Base-by-base conservation (phyloP, 768 basidiomycete species). In the Rhodotorula babjevae region DNA sequence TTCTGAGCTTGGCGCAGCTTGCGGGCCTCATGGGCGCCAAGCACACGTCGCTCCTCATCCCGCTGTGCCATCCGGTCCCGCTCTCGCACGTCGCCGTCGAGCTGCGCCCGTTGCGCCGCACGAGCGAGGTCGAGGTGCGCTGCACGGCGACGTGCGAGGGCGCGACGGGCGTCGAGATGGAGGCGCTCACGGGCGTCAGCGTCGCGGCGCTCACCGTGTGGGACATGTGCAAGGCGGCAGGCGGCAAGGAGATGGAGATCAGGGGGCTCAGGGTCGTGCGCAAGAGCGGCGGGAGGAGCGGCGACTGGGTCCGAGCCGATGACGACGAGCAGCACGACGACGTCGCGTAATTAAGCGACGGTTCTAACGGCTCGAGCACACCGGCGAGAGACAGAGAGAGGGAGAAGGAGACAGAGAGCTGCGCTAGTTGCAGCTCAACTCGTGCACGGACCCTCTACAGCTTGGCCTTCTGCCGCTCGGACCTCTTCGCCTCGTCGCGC, bases 171-270 rank as follows among this genome's bases (percentile, higher is more conserved):
- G 90, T 93, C 29, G 91, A 93, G 83, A 93, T 97, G 90, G 94
- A 96, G 82, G 93, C 92, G 33, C 80, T 94, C 67, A 90, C 88
- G n/a, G 89, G 88, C 33, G 92, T 91, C 16, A 87, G 87, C 2
- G 83, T 90, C 44, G 88, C 88, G 11, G 84, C 91, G 46, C 82
- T 94, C 65, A 91, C 91, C 2, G 87, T 93, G 23, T 95, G 92
- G 90, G 92, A 93, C 79, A 93, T 95, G 92, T 85, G 93, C 44
- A 93, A 94, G 82, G 89, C 89, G 10, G 88, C 92, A 3, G 91
- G 90, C 1, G 93, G 91, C n/a, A 85, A 86, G 79, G 89, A 91
- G 68, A 93, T 95, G 90, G 82, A 86, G 69, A 90, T 96, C 49
- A 83, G 86, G 15, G 79, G 87, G 33, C 85, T 92, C 50, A 81